phyloP scores from a whole-genome alignment of 768 basidiomycete species.

The Chalciporus piperatus region DNA sequence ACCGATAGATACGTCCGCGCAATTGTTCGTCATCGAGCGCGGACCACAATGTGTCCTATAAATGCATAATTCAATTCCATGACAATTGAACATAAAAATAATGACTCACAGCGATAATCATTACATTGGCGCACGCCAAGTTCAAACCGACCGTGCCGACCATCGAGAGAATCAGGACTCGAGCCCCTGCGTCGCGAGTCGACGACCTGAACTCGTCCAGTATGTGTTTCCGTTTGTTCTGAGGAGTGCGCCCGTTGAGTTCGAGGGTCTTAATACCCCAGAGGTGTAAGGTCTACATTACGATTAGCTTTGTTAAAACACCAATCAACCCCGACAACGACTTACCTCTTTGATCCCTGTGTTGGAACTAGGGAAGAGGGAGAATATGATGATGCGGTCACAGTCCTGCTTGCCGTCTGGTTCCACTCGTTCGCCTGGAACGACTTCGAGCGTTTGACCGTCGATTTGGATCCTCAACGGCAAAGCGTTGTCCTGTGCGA shows the following conservation, averaged over 20 bases:
- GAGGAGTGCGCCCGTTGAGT: not conserved
- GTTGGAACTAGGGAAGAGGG: not conserved
- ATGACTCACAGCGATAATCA: not conserved
- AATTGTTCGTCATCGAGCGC: slow-evolving; percentile 19
- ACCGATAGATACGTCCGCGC: slow-evolving; percentile 9
- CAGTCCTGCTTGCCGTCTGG: not conserved
- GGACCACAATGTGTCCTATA: slow-evolving; percentile 2
- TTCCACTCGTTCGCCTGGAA: too few relatives aligned
- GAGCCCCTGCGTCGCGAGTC: not conserved
- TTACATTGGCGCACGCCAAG: slow-evolving; percentile 9
- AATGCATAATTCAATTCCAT: not conserved
- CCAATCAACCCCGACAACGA: not conserved
- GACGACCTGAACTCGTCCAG: slow-evolving; percentile 1
- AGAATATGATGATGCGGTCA: not conserved
- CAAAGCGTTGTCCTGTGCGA: not conserved
- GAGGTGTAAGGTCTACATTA: not conserved
- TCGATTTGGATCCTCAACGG: not conserved
- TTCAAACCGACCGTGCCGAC: slow-evolving; percentile 14
- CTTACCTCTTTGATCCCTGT: not conserved
- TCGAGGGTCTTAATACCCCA: not conserved
- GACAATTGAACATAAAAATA: not conserved
- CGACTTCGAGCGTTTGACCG: not conserved
- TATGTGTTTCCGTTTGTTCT: not conserved
- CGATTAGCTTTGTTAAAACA: not conserved
- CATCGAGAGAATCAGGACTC: slow-evolving; percentile 9